phyloP scores from a whole-genome alignment of 306 rosid species.

The Corylus heterophylla region DNA sequence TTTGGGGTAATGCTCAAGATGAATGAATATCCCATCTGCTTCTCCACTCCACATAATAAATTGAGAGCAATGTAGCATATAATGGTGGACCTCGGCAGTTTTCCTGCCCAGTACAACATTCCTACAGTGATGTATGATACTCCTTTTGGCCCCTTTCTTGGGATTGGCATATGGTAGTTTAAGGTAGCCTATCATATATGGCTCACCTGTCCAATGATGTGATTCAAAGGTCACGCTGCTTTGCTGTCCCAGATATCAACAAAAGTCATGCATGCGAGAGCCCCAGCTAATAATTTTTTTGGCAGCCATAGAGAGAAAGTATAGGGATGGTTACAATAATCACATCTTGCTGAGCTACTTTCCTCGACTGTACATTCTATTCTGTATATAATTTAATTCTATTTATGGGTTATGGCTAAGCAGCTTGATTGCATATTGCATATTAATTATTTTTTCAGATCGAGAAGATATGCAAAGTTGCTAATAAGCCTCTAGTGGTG shows the following conservation, averaged over 20 bases:
- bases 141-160: background rate
- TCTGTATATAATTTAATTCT: background rate
- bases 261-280: background rate
- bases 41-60: too few relatives aligned
- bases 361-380: slow-evolving; percentile 6
- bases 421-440: slow-evolving; percentile 27
- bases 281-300: background rate
- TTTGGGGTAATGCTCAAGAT: too few relatives aligned
- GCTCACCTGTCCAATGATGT: background rate
- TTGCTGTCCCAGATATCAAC: background rate
- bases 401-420: background rate
- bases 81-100: background rate
- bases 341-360: background rate
- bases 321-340: background rate
- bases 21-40: too few relatives aligned
- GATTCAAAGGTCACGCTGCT: background rate
- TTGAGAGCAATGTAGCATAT: background rate
- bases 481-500: slow-evolving; percentile 92
- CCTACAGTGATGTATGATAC: background rate
- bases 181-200: background rate
- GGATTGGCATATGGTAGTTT: background rate
- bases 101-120: background rate
- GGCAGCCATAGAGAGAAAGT: background rate
- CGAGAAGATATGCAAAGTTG: slow-evolving; percentile 89
- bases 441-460: slow-evolving; percentile 52